Conservation (phyloP, 169 alveolate species). For the Eimeria falciformis region DNA sequence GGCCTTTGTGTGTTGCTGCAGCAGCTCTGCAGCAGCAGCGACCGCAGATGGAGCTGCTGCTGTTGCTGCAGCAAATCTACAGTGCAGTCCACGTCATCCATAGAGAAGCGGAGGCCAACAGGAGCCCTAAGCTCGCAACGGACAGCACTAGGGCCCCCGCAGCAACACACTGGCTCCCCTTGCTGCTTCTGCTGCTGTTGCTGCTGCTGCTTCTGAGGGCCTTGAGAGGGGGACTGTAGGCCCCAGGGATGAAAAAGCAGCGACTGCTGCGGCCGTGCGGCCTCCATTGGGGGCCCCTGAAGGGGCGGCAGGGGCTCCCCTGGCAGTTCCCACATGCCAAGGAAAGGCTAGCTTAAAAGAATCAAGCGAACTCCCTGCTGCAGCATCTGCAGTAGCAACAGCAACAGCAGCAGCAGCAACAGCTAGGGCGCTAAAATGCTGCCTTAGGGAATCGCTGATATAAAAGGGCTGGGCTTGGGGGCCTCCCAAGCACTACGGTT, state of each 20-base stretch:
- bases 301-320: conserved; percentile 21
- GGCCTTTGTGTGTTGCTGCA: conserved; percentile 4
- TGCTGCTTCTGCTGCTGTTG: conserved; percentile 7
- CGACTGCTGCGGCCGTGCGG: not conserved
- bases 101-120: not conserved
- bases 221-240: not conserved
- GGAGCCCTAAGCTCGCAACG: conserved; percentile 17
- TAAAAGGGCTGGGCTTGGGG: no score
- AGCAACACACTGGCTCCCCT: conserved; percentile 15
- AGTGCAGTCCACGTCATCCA: conserved; percentile 20
- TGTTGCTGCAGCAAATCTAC: conserved; percentile 7
- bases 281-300: not conserved
- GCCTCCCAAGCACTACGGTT: no score
- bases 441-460: no score
- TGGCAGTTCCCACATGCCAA: conserved; percentile 13
- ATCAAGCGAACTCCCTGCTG: no score
- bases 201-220: not conserved
- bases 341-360: not conserved
- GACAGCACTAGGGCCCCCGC: conserved; percentile 40
- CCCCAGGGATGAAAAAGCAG: not conserved
- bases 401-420: no score
- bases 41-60: conserved; percentile 13
- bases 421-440: no score
- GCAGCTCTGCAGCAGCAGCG: conserved; percentile 65
- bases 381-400: no score